Evolutionary conservation across 495 filamentous ascomycete genomes (phyloP), one percentile per base, ranked within the genome.

Genomic region (Neurospora sp.): DNA sequence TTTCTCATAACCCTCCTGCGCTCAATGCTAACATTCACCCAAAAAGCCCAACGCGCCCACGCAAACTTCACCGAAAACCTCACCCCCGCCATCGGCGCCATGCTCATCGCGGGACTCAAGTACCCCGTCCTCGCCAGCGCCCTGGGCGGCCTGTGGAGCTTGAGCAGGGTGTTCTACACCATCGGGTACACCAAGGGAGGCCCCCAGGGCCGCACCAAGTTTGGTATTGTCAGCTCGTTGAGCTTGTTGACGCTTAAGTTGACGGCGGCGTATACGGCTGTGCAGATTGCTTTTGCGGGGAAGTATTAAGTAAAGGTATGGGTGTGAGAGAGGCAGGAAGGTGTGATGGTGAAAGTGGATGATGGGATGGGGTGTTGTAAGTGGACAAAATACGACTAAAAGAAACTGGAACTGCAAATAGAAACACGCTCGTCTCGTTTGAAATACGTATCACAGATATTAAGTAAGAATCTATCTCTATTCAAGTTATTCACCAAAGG

Each of bases 11-110:
- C 31, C 31, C 31, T 31, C 31, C 31, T 31, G 31, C 31, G 31
- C 31, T 31, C 31, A 31, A 31, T 31, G 31, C 78, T 88, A 86
- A 71, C 44, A 72, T 27, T 31, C 31, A 31, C 7, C 8, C 27
- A 35, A 81, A 66, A 70, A 82, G 89, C 90, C 48, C 92, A 94
- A 80, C 88, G 92, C 71, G 89, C 91, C 6, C 92, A 94, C 83
- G 78, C 82, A 74, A 92, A 93, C 82, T 93, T 87, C 81, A 84
- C 88, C 69, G 92, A 94, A 81, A 91, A 91, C 78, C 79, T 88
- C 20, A 77, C 88, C 5, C 84, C 89, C 38, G 85, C 90, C 82
- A 79, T 92, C 41, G 84, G 82, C 48, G 84, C 83, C 39, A 81
- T 92, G 23, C 81, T 91, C 69, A 84, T 91, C 39, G 78, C 84